Conservation (phyloP, 257 asterid species). For the Gardenia jasminoides region DNA sequence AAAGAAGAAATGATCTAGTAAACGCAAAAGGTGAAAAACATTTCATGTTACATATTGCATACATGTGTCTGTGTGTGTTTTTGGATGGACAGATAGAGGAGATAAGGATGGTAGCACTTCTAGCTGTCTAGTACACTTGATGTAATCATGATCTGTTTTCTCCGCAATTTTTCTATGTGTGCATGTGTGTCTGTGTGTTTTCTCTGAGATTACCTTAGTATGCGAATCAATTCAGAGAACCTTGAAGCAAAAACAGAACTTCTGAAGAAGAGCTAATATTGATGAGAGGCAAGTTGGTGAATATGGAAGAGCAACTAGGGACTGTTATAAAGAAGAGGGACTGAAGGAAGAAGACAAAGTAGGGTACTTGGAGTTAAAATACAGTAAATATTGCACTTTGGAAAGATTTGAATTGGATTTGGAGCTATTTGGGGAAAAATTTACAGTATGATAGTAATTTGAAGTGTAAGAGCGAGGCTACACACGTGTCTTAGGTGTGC, state of each 20-base stretch:
- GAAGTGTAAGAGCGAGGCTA: not conserved
- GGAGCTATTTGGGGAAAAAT: not conserved
- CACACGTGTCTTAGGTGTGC: not conserved
- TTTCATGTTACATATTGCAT: no score
- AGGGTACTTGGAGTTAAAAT: not conserved
- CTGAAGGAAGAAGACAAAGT: not conserved
- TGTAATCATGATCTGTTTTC: no score
- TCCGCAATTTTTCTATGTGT: no score
- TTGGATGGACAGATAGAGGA: no score
- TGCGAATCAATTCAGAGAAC: not conserved
- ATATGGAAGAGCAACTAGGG: not conserved
- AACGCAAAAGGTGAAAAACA: no score
- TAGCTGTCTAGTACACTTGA: no score
- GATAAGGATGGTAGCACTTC: no score
- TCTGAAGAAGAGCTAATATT: not conserved
- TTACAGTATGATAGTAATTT: not conserved
- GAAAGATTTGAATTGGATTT: not conserved
- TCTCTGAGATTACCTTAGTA: no score
- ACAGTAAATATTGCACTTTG: not conserved
- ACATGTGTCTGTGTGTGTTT: no score
- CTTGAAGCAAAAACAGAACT: not conserved
- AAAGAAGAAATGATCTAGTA: no score
- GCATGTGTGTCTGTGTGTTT: no score
- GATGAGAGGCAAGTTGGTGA: not conserved
- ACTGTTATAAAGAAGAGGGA: not conserved